Conservation (phyloP, 129 eudicot genomes). For the Flaveria linearis region DNA sequence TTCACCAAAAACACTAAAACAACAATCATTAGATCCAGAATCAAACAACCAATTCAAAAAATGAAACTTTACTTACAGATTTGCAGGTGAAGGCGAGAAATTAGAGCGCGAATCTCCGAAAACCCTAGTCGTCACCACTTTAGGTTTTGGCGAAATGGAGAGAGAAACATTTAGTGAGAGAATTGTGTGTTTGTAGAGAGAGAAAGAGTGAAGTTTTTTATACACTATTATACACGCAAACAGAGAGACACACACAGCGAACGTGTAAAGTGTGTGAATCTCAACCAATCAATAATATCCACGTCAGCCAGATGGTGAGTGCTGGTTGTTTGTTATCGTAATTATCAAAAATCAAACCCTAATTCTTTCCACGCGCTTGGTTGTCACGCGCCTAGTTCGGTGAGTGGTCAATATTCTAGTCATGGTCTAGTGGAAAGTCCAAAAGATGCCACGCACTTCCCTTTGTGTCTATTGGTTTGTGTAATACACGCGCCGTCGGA, state of each 20-base stretch:
- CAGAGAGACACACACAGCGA: constrained; percentile 29
- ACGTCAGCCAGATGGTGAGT: constrained; percentile 29
- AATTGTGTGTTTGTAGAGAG: constrained; percentile 30
- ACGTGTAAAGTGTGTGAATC: constrained; percentile 15
- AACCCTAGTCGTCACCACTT: constrained; percentile 41
- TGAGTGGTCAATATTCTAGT: constrained; percentile 28
- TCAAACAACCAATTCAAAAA: constrained; percentile 14
- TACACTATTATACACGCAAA: neutral
- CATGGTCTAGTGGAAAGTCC: constrained; percentile 24
- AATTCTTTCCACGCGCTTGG: constrained; percentile 17
- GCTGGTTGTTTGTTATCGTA: constrained; percentile 25
- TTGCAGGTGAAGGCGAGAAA: constrained; percentile 21
- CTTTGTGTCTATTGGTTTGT: constrained; percentile 1
- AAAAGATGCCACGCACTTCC: constrained; percentile 36
- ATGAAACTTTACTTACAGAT: constrained; percentile 32
- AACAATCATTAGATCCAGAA: constrained; percentile 28
- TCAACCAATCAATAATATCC: neutral
- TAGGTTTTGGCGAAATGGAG: constrained; percentile 36
- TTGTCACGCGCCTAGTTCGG: constrained; percentile 26
- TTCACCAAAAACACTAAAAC: constrained; percentile 12
- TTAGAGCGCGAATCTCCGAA: constrained; percentile 32
- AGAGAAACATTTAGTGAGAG: constrained; percentile 33
- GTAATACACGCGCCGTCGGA: rapidly evolving
- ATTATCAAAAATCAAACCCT: constrained; percentile 34
- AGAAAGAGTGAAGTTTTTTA: constrained; percentile 20